These are phyloP conservation scores for Dactylellina drechsleri DNA, from an alignment of 2,329 filamentous ascomycete genomes.

Conservation along the genomic window DNA sequence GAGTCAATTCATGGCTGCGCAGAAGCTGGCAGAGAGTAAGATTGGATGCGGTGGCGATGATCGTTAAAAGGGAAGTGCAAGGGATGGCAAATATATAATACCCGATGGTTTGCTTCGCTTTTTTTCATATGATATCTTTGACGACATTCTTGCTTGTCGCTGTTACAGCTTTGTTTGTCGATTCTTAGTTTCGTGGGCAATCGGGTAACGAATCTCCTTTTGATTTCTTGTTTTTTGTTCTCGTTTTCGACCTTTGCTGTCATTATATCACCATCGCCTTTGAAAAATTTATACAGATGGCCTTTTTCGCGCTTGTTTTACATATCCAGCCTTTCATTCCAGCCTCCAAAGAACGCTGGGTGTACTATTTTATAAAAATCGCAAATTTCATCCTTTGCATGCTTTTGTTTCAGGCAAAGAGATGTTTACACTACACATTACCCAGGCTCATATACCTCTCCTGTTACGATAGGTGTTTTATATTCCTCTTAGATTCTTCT, in stretches of 20 bases:
- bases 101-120: not conserved
- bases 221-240: not conserved
- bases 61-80: conserved; percentile 31
- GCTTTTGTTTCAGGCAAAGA: no score
- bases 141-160: not conserved
- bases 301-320: not conserved
- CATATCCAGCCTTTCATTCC: not conserved
- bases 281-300: not conserved
- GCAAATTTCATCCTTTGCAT: no score
- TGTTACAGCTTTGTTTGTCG: not conserved
- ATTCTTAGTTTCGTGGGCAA: not conserved
- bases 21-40: conserved; percentile 53
- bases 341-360: no score
- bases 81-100: not conserved
- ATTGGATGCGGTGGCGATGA: conserved; percentile 53
- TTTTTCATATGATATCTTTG: not conserved
- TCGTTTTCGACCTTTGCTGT: not conserved
- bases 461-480: no score
- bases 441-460: no score
- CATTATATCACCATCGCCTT: not conserved
- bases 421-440: no score
- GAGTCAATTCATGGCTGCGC: conserved; percentile 48
- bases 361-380: no score
- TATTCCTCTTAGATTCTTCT: no score
- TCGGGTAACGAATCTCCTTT: conserved; percentile 3